These are phyloP conservation scores for Colletotrichum cordylinicola DNA, from an alignment of 2,329 filamentous ascomycete genomes.

Conservation along the genomic window DNA sequence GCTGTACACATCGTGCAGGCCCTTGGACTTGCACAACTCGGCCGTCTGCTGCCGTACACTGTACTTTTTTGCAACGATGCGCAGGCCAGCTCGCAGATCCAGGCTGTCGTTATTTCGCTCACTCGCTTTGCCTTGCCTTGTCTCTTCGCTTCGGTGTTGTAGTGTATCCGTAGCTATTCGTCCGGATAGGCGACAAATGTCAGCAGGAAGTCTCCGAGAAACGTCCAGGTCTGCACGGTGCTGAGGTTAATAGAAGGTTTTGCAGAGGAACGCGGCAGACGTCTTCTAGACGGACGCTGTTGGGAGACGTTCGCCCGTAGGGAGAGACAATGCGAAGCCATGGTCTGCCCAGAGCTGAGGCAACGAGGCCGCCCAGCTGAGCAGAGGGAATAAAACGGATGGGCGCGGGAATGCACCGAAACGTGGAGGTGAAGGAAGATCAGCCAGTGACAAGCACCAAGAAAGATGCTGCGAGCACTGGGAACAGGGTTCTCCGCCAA, in stretches of 20 bases:
- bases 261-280: conserved; percentile 3
- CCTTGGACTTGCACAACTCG: background rate
- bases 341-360: background rate
- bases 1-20: background rate
- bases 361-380: background rate
- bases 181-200: background rate
- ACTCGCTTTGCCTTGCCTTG: background rate
- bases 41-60: background rate
- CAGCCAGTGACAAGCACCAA: background rate
- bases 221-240: background rate
- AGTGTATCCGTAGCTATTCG: background rate
- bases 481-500: conserved; percentile 20
- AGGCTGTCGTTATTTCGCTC: conserved; percentile 19
- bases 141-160: background rate
- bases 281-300: background rate
- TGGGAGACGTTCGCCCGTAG: background rate
- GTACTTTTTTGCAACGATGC: background rate
- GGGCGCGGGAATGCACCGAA: background rate
- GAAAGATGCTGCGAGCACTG: background rate
- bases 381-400: background rate
- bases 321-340: conserved; percentile 1
- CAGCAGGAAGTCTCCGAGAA: background rate
- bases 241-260: conserved; percentile 10
- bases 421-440: conserved; percentile 6
- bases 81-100: conserved; percentile 5